These are phyloP conservation scores for Phytophthora aleatoria DNA, from an alignment of 352 stramenopile genomes.

Conservation along the genomic window DNA sequence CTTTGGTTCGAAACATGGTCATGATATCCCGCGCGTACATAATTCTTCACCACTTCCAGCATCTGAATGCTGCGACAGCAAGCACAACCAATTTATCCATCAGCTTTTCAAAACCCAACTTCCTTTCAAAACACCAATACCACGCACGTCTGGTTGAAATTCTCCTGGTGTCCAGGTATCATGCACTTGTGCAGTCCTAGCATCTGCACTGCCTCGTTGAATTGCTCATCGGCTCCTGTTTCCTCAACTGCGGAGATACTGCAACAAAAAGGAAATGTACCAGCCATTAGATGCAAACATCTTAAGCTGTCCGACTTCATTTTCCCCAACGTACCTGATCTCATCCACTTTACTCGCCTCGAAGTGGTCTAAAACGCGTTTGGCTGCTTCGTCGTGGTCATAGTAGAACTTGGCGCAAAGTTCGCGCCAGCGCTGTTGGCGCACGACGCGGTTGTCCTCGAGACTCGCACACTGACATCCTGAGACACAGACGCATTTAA, in stretches of 20 bases:
- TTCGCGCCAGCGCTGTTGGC: conserved; percentile 56
- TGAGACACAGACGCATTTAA: conserved; percentile 7
- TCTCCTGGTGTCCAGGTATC: conserved; percentile 39
- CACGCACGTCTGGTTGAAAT: conserved; percentile 49
- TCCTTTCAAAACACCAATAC: neutral
- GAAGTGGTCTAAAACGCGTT: conserved; percentile 74
- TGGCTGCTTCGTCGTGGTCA: conserved; percentile 51
- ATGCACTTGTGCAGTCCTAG: conserved; percentile 54
- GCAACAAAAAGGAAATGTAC: neutral
- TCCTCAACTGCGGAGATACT: conserved; percentile 39
- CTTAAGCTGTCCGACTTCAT: neutral
- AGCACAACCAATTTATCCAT: conserved; percentile 3
- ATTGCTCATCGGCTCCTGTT: conserved; percentile 22
- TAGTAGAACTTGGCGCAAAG: conserved; percentile 74
- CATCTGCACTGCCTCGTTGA: conserved; percentile 34
- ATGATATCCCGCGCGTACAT: conserved; percentile 66
- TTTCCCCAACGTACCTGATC: conserved; percentile 44
- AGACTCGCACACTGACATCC: conserved; percentile 47
- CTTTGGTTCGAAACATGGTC: conserved; percentile 46
- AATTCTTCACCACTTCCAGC: conserved; percentile 69
- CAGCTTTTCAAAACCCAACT: neutral
- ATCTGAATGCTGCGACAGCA: conserved; percentile 43
- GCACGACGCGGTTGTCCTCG: conserved; percentile 24
- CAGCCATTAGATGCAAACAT: neutral
- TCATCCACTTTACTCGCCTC: conserved; percentile 67